These are phyloP conservation scores for Lodderomyces theae DNA, from an alignment of 1,139 yeast species.

Conservation along the genomic window DNA sequence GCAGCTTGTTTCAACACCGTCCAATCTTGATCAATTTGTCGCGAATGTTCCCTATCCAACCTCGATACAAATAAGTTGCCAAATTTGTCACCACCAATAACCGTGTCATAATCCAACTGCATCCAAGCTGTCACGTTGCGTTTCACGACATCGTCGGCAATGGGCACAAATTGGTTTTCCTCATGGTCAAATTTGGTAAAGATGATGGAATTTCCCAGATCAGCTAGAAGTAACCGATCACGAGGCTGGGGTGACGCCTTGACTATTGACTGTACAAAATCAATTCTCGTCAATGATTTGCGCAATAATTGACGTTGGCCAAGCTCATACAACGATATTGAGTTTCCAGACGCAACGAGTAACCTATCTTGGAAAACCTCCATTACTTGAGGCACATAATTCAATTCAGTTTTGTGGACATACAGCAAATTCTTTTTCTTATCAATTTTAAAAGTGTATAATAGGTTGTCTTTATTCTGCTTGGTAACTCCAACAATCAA, in stretches of 20 bases:
- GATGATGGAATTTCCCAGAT: slow-evolving; percentile 49
- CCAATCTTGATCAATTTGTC: slow-evolving; percentile 50
- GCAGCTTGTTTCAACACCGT: slow-evolving; percentile 40
- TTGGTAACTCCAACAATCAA: slow-evolving; percentile 49
- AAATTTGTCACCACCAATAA: slow-evolving; percentile 85
- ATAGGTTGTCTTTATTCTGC: slow-evolving; percentile 19
- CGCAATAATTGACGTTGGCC: slow-evolving; percentile 79
- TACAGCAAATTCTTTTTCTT: slow-evolving; percentile 36
- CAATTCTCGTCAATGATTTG: slow-evolving; percentile 50
- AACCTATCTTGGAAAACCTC: slow-evolving; percentile 58
- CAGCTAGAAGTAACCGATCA: slow-evolving; percentile 14
- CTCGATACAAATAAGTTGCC: slow-evolving; percentile 76
- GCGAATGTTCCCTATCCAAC: slow-evolving; percentile 45
- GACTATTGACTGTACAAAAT: slow-evolving; percentile 43
- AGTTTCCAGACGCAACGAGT: slow-evolving; percentile 56
- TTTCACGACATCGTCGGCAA: slow-evolving; percentile 68
- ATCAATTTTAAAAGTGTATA: slow-evolving; percentile 45
- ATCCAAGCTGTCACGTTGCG: slow-evolving; percentile 63
- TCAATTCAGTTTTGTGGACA: slow-evolving; percentile 63
- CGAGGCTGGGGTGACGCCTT: slow-evolving; percentile 56
- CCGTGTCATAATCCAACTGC: slow-evolving; percentile 70
- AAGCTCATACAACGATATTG: slow-evolving; percentile 62
- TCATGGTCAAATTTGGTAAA: slow-evolving; percentile 52
- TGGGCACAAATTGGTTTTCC: slow-evolving; percentile 54
- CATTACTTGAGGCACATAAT: slow-evolving; percentile 49